These are phyloP conservation scores for Colletotrichum camelliae DNA, from an alignment of 2,329 filamentous ascomycete genomes.

Conservation along the genomic window DNA sequence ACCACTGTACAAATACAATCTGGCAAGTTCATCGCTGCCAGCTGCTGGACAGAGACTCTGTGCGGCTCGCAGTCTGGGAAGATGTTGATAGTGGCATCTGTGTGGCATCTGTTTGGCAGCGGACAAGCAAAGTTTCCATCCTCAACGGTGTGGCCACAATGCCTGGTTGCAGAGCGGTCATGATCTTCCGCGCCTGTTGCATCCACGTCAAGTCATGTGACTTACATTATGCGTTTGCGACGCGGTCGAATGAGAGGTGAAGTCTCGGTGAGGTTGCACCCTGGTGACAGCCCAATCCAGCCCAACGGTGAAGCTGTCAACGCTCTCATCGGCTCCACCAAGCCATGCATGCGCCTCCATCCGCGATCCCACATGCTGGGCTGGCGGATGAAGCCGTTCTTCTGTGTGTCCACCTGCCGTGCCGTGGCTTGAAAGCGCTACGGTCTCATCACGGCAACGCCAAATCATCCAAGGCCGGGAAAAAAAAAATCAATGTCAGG, in stretches of 20 bases:
- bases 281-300: constrained; percentile 13
- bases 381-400: constrained; percentile 19
- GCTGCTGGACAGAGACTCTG: background rate
- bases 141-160: background rate
- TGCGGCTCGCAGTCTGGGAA: background rate
- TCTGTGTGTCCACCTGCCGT: constrained; percentile 1
- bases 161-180: background rate
- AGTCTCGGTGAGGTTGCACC: constrained; percentile 12
- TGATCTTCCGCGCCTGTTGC: background rate
- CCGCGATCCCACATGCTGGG: constrained; percentile 11
- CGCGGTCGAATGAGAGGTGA: background rate
- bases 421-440: background rate
- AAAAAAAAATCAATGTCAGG: background rate
- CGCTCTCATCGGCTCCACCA: background rate
- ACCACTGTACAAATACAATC: background rate
- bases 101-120: background rate
- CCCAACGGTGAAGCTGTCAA: constrained; percentile 12
- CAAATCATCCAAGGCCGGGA: background rate
- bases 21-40: background rate
- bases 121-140: background rate
- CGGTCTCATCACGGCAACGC: background rate
- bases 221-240: background rate
- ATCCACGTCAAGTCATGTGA: constrained; percentile 5
- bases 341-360: background rate
- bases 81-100: background rate